Evolutionary conservation across 2,329 filamentous ascomycete species (phyloP).

Genomic region (Fusarium xylarioides): DNA sequence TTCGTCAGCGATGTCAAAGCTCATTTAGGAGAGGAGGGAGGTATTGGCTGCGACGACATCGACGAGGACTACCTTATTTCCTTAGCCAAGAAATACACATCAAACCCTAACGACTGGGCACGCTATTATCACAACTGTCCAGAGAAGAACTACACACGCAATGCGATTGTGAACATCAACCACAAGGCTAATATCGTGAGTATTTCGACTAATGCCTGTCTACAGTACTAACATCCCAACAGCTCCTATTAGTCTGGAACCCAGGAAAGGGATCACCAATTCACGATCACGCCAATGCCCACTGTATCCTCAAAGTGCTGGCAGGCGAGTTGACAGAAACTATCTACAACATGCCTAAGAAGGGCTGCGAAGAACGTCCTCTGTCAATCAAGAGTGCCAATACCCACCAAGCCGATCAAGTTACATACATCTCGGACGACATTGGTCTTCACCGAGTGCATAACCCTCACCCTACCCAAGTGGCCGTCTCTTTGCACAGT

Average conservation of each 20-base stretch:
- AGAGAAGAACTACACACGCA: conserved; percentile 8
- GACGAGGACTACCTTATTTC: conserved; percentile 11
- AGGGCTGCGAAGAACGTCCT: not conserved
- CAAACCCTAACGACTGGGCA: conserved; percentile 12
- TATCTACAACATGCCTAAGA: not conserved
- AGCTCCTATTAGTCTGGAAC: conserved; percentile 11
- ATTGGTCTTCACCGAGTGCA: conserved; percentile 12
- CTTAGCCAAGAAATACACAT: not conserved
- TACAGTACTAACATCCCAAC: not conserved
- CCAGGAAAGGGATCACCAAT: conserved; percentile 13
- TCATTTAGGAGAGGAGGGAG: not conserved
- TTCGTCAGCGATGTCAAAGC: not conserved
- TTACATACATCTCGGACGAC: conserved; percentile 10
- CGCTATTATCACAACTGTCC: conserved; percentile 10
- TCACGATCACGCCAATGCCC: conserved; percentile 14
- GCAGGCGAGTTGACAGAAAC: conserved; percentile 10
- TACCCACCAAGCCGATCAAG: not conserved
- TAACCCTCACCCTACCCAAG: conserved; percentile 12
- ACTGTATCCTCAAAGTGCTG: conserved; percentile 11
- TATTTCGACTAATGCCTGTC: accelerated
- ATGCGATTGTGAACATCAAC: conserved; percentile 2
- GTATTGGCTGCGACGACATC: conserved; percentile 6
- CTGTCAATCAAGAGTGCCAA: not conserved
- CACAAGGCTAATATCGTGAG: conserved; percentile 9
- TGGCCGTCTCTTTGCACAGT: conserved; percentile 9